phyloP scores from a whole-genome alignment of 2,329 filamentous ascomycete genomes.

The Scortechinia acanthostroma region DNA sequence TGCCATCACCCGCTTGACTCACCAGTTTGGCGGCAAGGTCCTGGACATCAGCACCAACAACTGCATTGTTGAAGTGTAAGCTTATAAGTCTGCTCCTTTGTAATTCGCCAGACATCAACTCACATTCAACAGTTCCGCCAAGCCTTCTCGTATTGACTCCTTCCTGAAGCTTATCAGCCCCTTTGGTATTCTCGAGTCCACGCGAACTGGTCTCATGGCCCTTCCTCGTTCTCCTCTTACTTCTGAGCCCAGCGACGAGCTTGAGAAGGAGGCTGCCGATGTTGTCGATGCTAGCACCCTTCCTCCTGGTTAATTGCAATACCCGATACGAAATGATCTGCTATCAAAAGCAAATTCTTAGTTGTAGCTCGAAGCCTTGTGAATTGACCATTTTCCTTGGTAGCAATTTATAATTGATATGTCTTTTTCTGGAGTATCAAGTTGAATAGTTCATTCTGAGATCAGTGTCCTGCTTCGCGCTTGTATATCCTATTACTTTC shows the following conservation, averaged over 20 bases:
- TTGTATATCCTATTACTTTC: too few relatives aligned
- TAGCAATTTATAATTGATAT: too few relatives aligned
- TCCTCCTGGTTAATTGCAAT: slow-evolving; percentile 68
- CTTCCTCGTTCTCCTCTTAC: slow-evolving; percentile 85
- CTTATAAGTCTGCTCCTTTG: slow-evolving; percentile 11
- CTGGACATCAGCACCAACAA: slow-evolving; percentile 97
- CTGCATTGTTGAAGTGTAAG: slow-evolving; percentile 95
- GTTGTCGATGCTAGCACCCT: slow-evolving; percentile 90
- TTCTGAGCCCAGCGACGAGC: slow-evolving; percentile 66
- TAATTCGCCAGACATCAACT: slow-evolving; percentile 10
- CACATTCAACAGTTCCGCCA: slow-evolving; percentile 64
- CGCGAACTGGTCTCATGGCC: slow-evolving; percentile 92
- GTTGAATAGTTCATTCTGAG: too few relatives aligned
- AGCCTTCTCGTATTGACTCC: slow-evolving; percentile 86
- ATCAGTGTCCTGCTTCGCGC: too few relatives aligned
- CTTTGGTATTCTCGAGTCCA: slow-evolving; percentile 94
- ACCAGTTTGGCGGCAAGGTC: slow-evolving; percentile 96
- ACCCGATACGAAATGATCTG: too few relatives aligned
- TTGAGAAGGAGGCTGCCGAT: slow-evolving; percentile 78
- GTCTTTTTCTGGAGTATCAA: too few relatives aligned
- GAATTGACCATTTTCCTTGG: too few relatives aligned
- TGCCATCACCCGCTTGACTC: slow-evolving; percentile 90
- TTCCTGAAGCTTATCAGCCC: slow-evolving; percentile 93
- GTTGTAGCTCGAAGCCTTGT: too few relatives aligned
- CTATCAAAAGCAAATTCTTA: too few relatives aligned